phyloP scores from a whole-genome alignment of 225 moss, liverwort and hornwort species.

The Lunularia cruciata region DNA sequence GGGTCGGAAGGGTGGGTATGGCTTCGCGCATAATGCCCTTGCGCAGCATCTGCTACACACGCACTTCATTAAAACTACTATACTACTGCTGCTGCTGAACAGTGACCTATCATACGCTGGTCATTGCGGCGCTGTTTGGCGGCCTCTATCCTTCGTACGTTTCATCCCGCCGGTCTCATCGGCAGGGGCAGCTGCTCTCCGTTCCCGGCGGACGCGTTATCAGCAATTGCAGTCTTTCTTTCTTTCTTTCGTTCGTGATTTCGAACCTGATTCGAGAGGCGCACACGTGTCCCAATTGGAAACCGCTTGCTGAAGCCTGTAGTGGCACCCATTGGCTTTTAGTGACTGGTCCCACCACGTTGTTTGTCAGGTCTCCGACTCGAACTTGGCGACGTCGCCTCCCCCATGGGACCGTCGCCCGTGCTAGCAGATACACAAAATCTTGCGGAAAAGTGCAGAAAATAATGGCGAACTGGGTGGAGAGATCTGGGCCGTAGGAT shows the following conservation, averaged over 20 bases:
- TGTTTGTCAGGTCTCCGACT: slow-evolving; percentile 1
- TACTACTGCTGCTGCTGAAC: neutral
- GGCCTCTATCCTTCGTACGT: neutral
- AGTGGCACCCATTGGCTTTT: no score
- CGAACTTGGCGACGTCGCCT: slow-evolving; percentile 3
- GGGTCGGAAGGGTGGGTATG: no score
- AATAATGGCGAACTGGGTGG: neutral
- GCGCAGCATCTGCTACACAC: no score
- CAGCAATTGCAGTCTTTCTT: neutral
- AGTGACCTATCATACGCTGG: slow-evolving; percentile 1
- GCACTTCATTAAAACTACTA: no score
- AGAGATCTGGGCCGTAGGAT: neutral
- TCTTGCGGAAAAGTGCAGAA: neutral
- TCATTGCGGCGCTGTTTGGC: slow-evolving; percentile 9
- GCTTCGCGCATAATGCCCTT: no score
- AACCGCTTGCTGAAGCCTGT: no score
- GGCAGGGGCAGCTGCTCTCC: neutral
- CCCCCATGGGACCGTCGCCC: neutral
- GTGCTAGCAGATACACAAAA: slow-evolving; percentile 4
- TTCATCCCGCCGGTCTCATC: neutral
- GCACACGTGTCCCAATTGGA: no score
- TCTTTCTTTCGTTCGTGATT: no score
- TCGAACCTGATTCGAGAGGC: no score
- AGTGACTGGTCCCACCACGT: neutral
- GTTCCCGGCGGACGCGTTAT: neutral